A percentile compares a stretch with the other conserved stretches of the same genome.
phyloP scores from a whole-genome alignment of 345 rosid genomes.

The Excoecaria cochinchinensis region DNA sequence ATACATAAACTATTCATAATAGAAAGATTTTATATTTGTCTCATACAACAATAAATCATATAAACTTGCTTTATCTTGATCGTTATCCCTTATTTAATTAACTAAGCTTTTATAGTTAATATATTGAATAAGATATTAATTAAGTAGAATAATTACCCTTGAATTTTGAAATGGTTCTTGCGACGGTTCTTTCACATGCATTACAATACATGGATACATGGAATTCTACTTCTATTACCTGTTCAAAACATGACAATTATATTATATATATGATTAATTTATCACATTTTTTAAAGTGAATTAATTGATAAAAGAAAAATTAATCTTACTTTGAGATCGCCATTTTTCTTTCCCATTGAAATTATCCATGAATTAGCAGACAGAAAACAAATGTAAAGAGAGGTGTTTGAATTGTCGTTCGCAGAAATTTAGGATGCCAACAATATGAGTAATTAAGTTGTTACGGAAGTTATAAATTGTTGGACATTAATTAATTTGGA shows the following conservation, averaged over 20 bases:
- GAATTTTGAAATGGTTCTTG: conserved; percentile 51
- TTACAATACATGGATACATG: conserved; percentile 71
- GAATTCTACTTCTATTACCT: conserved; percentile 52
- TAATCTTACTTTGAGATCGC: conserved; percentile 37
- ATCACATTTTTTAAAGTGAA: background rate
- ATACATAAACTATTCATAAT: no score
- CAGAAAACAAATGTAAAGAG: background rate
- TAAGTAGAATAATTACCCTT: conserved; percentile 43
- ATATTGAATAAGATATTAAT: background rate
- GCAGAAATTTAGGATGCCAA: no score
- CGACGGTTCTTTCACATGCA: conserved; percentile 71
- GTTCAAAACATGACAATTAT: background rate
- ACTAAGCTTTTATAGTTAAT: background rate
- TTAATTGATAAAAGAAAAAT: background rate
- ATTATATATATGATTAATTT: background rate
- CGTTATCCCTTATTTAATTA: no score
- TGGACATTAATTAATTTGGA: no score
- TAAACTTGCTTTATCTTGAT: no score
- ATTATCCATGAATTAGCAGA: background rate
- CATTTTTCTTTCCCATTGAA: conserved; percentile 35
- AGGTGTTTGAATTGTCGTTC: no score
- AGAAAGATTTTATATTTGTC: no score
- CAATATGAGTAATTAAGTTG: no score
- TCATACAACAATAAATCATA: no score
- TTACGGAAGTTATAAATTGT: no score